Evolutionary conservation across 306 rosid species (phyloP).

Genomic region (Trichosanthes truncata): DNA sequence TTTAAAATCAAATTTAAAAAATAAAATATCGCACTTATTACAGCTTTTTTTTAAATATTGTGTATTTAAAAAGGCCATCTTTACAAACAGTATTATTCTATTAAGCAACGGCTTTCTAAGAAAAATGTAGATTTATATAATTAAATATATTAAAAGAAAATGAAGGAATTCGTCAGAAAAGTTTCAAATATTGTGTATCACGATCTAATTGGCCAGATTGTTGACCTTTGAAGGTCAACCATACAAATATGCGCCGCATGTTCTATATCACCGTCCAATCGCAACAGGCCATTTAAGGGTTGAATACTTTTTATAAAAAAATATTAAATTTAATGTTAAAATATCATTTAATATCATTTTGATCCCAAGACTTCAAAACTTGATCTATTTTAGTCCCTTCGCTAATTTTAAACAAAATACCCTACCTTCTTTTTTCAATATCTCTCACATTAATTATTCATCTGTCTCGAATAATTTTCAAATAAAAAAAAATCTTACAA

Average conservation of each 20-base stretch:
- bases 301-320: not conserved
- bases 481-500: too few species aligned
- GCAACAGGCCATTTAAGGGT: not conserved
- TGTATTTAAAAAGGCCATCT: not conserved
- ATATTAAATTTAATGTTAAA: too few species aligned
- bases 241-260: not conserved
- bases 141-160: not conserved
- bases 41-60: not conserved
- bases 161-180: not conserved
- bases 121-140: not conserved
- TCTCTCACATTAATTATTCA: too few species aligned
- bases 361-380: too few species aligned
- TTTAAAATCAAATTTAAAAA: not conserved
- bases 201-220: not conserved
- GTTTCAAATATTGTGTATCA: not conserved
- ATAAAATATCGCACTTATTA: not conserved
- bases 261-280: not conserved
- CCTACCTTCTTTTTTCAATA: too few species aligned
- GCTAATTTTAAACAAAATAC: too few species aligned
- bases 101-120: not conserved
- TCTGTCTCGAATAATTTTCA: too few species aligned
- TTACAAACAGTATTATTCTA: not conserved
- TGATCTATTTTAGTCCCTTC: too few species aligned
- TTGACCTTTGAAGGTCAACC: not conserved
- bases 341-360: too few species aligned